These are phyloP conservation scores for Geotrichum macrosporum DNA, from an alignment of 1,139 yeast genomes.

Conservation along the genomic window DNA sequence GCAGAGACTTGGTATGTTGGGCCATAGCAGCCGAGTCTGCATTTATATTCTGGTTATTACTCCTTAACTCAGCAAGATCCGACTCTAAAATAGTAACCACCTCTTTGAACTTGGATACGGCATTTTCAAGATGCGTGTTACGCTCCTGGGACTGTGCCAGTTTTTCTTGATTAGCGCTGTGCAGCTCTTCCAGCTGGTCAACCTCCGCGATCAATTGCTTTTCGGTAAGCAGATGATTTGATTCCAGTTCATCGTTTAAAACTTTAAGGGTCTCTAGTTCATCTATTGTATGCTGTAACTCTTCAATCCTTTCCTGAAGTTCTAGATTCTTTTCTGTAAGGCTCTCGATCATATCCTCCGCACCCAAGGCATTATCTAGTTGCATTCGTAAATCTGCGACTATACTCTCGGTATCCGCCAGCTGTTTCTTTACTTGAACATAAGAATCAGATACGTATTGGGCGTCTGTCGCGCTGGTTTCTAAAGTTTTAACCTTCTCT, in stretches of 20 bases:
- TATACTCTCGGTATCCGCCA: constrained; percentile 42
- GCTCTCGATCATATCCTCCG: constrained; percentile 48
- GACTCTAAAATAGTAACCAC: constrained; percentile 33
- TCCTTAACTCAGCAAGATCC: constrained; percentile 31
- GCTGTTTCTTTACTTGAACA: constrained; percentile 34
- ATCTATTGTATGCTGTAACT: constrained; percentile 44
- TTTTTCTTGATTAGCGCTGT: constrained; percentile 34
- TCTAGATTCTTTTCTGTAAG: constrained; percentile 54
- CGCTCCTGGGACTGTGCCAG: constrained; percentile 39
- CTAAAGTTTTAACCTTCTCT: constrained; percentile 39
- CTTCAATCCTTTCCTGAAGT: constrained; percentile 41
- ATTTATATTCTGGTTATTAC: constrained; percentile 23
- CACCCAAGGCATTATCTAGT: constrained; percentile 38
- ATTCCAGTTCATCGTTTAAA: constrained; percentile 61
- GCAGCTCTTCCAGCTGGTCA: constrained; percentile 36
- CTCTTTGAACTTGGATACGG: constrained; percentile 34
- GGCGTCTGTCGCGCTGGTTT: constrained; percentile 21
- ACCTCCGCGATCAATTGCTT: constrained; percentile 49
- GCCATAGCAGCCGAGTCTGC: constrained; percentile 25
- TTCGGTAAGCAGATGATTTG: constrained; percentile 52
- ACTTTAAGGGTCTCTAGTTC: constrained; percentile 60
- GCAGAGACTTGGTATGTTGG: constrained; percentile 27
- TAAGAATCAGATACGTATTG: constrained; percentile 21
- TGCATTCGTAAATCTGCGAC: constrained; percentile 46
- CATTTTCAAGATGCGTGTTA: constrained; percentile 38